Base-by-base conservation (phyloP, 139 green algal genomes). In the Tetradesmus obliquus region DNA sequence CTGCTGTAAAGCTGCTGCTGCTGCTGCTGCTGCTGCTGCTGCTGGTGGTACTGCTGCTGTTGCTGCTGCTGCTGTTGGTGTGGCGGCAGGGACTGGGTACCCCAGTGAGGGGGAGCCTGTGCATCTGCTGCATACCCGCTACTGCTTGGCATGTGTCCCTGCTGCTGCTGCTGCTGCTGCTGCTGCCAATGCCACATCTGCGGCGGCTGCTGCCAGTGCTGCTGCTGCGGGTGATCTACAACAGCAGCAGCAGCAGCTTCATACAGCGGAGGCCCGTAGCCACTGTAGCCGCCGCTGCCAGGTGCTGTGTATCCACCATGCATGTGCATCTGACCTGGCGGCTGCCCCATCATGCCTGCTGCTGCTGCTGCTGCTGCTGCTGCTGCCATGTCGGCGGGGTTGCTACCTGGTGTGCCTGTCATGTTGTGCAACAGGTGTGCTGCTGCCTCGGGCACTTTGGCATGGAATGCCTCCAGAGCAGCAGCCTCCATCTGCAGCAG, bases 401-500 rank as follows among this genome's bases (percentile, higher is more conserved):
- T 88, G 57, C n/a, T 88, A 22, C 57, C 86, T 54, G 72, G n/a
- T 32, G 55, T 13, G 5, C 71, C 79, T 69, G 88, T 79, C 4
- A 86, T 80, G 55, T 71, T 87, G 12, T 91, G 76, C 10, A 79
- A 13, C 32, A 87, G 13, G 55, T 86, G 76, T 8, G 55, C 88
- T 58, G 79, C 57, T 72, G 76, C 79, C 19, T 72, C 55, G 17
- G 88, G 88, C 45, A 91, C 79, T n/a, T 79, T 86, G 15, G 76
- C 79, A 53, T 87, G 4, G 19, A 91, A 91, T 0, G 76, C 88
- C 19, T 86, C 71, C 10, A 91, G 10, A 8, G 88, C 88, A 54
- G 88, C 88, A 79, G 76, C 79, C 32, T 91, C 88, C 55, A 87
- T 17, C 88, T 91, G 88, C 22, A 62, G 22, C 9, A 24, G 66